These are phyloP conservation scores for Trypanosoma cruzi DNA, from an alignment of 208 protist genomes.

Conservation along the genomic window DNA sequence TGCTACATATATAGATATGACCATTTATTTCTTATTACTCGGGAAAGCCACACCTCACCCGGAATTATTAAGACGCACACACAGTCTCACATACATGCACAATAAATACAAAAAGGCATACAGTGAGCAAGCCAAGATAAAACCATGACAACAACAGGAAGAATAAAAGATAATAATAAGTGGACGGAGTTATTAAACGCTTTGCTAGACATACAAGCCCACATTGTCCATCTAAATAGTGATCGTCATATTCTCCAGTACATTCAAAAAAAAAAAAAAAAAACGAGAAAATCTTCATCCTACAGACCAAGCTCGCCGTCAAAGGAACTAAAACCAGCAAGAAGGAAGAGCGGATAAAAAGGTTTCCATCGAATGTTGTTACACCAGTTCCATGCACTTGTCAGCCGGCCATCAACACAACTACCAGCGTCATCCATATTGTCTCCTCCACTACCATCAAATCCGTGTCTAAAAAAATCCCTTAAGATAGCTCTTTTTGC, in stretches of 20 bases:
- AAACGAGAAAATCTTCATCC: background rate
- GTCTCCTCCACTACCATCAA: constrained; percentile 96
- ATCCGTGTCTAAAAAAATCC: constrained; percentile 97
- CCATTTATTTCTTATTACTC: background rate
- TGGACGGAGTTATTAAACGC: background rate
- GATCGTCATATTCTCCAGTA: constrained; percentile 13
- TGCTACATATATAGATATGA: background rate
- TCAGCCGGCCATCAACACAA: constrained; percentile 98
- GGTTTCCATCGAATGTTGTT: constrained; percentile 94
- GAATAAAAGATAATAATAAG: background rate
- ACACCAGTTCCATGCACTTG: constrained; percentile 98
- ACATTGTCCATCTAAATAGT: no score
- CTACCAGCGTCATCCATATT: constrained; percentile 97
- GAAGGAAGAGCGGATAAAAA: constrained; percentile 96
- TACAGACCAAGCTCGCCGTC: constrained; percentile 95
- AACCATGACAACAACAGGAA: background rate
- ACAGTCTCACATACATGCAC: no score
- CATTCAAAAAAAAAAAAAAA: constrained; percentile 9
- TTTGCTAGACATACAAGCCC: no score
- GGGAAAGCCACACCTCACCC: background rate
- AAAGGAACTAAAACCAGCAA: constrained; percentile 96
- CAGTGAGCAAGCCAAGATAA: no score
- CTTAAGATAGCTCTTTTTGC: constrained; percentile 88
- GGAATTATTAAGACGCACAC: background rate
- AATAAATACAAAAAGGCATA: no score